phyloP scores from a whole-genome alignment of 208 protist genomes.

The Borovskyia barvae region DNA sequence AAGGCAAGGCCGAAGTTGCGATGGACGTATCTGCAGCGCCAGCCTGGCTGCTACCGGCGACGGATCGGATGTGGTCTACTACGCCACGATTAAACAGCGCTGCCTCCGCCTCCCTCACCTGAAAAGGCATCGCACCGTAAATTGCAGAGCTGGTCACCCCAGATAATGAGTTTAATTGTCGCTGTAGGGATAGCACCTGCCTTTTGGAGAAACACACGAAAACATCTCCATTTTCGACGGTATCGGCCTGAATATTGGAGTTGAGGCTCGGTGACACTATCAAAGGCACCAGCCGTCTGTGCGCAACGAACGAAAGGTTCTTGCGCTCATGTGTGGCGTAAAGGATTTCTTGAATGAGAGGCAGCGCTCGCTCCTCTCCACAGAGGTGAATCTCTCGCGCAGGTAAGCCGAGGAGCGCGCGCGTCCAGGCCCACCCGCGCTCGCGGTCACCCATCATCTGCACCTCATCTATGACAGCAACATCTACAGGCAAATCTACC shows the following conservation, averaged over 20 bases:
- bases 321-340: conserved; percentile 68
- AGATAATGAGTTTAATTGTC: conserved; percentile 44
- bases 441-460: conserved; percentile 92
- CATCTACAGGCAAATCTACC: conserved; percentile 71
- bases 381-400: conserved; percentile 92
- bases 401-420: conserved; percentile 88
- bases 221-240: conserved; percentile 80
- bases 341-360: conserved; percentile 66
- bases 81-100: conserved; percentile 82
- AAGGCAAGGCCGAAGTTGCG: neutral
- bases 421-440: conserved; percentile 95
- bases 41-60: neutral
- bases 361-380: conserved; percentile 75
- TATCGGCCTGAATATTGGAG: conserved; percentile 24
- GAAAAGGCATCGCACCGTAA: conserved; percentile 93
- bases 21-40: neutral
- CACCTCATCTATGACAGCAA: conserved; percentile 94
- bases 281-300: conserved; percentile 82
- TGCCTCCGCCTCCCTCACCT: conserved; percentile 79
- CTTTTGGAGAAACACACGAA: conserved; percentile 84
- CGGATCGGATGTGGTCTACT: conserved; percentile 1
- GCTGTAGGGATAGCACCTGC: conserved; percentile 53
- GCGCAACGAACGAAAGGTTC: conserved; percentile 55
- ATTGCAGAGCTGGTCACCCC: conserved; percentile 67
- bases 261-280: conserved; percentile 34